Evolutionary conservation across 2,329 filamentous ascomycete species (phyloP).

Genomic region (Fusarium sp.): DNA sequence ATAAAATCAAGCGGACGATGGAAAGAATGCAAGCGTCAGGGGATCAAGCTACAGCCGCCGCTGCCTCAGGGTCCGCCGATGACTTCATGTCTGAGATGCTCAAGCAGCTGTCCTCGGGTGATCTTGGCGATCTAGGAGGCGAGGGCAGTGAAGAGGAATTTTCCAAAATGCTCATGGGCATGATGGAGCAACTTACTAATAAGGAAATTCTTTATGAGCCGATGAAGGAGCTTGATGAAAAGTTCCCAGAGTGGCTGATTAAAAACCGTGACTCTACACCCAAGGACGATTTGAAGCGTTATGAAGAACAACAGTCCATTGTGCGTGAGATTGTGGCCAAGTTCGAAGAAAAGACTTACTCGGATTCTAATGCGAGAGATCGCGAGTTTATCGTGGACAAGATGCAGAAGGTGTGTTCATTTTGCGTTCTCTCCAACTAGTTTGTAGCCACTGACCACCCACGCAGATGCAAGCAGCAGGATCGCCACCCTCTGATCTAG

Average conservation of each 20-base stretch:
- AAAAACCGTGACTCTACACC: constrained; percentile 76
- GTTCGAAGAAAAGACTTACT: constrained; percentile 85
- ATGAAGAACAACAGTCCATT: constrained; percentile 81
- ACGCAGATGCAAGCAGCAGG: constrained; percentile 94
- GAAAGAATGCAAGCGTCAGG: constrained; percentile 93
- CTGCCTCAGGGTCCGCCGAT: constrained; percentile 73
- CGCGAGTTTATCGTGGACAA: constrained; percentile 94
- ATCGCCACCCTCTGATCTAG: constrained; percentile 87
- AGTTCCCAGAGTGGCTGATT: constrained; percentile 90
- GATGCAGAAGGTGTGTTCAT: constrained; percentile 87
- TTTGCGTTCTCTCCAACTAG: neutral
- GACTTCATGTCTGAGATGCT: constrained; percentile 93
- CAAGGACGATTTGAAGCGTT: constrained; percentile 80
- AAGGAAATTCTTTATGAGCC: constrained; percentile 99
- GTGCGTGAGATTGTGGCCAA: constrained; percentile 88
- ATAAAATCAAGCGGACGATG: constrained; percentile 94
- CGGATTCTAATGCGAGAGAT: constrained; percentile 82
- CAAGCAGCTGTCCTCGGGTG: constrained; percentile 78
- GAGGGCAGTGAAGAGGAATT: constrained; percentile 82
- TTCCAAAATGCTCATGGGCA: constrained; percentile 92
- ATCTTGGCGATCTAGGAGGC: constrained; percentile 63
- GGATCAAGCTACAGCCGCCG: constrained; percentile 83
- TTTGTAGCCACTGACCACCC: constrained; percentile 6
- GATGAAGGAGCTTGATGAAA: constrained; percentile 95
- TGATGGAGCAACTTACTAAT: constrained; percentile 99